Percentiles rank a stretch among this genome's conserved stretches.
These are phyloP conservation scores for Hypoxylon fuscum DNA, from an alignment of 495 filamentous ascomycete species.

Conservation along the genomic window DNA sequence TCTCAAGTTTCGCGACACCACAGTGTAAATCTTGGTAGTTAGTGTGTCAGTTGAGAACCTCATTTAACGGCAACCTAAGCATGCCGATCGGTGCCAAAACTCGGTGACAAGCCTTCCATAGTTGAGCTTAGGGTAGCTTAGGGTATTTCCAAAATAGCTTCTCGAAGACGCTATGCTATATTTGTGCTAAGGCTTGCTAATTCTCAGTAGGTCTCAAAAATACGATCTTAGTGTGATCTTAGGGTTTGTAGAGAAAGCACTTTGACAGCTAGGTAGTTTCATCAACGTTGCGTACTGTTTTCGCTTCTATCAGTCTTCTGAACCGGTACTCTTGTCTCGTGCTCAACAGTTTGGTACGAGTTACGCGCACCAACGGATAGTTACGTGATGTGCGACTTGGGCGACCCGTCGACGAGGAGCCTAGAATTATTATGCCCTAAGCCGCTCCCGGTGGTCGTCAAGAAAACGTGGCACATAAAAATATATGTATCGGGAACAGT, in stretches of 20 bases:
- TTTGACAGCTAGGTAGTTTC: too few relatives aligned
- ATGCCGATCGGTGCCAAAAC: too few relatives aligned
- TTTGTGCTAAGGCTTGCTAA: too few relatives aligned
- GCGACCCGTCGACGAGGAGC: constrained; percentile 6
- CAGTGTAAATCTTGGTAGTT: neutral
- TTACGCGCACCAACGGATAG: constrained; percentile 5
- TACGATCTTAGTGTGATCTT: neutral
- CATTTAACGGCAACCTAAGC: neutral
- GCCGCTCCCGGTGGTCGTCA: constrained; percentile 10
- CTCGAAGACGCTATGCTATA: neutral
- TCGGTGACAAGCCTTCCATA: neutral
- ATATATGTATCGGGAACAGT: constrained; percentile 21
- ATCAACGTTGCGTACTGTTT: too few relatives aligned
- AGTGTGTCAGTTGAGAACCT: neutral
- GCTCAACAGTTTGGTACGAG: neutral
- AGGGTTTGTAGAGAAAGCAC: neutral
- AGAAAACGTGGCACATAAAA: constrained; percentile 33
- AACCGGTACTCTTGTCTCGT: neutral
- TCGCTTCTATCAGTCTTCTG: too few relatives aligned
- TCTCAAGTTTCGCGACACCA: constrained; percentile 5
- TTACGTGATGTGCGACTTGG: constrained; percentile 19
- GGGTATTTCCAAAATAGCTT: neutral
- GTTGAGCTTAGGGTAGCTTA: too few relatives aligned
- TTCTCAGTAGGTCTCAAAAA: neutral
- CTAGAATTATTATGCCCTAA: constrained; percentile 11